A percentile compares a stretch with the other conserved stretches of the same genome.
These are phyloP conservation scores for Aureoboletus auriporus DNA, from an alignment of 768 basidiomycete genomes.

Conservation along the genomic window DNA sequence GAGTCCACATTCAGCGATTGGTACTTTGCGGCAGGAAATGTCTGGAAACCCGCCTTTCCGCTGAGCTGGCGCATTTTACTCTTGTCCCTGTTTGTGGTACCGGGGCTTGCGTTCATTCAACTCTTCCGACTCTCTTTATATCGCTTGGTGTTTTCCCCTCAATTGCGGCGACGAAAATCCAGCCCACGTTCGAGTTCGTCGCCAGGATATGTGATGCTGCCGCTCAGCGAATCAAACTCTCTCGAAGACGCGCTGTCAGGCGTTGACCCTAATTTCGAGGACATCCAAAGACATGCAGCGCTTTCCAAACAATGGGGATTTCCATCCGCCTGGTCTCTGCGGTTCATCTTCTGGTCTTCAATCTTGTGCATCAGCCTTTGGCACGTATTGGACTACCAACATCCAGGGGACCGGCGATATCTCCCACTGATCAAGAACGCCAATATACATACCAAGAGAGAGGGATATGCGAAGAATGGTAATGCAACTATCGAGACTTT, in stretches of 20 bases:
- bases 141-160: not conserved
- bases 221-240: slow-evolving; percentile 4
- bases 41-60: slow-evolving; percentile 20
- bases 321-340: too few relatives aligned
- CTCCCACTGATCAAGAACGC: slow-evolving; percentile 11
- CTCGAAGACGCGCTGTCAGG: not conserved
- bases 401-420: slow-evolving; percentile 11
- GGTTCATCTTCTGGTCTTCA: not conserved
- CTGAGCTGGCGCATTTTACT: slow-evolving; percentile 15
- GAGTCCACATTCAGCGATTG: slow-evolving; percentile 8
- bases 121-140: not conserved
- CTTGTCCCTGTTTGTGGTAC: slow-evolving; percentile 11
- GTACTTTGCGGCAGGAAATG: not conserved
- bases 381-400: slow-evolving; percentile 3
- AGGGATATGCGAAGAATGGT: slow-evolving; percentile 18
- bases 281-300: too few relatives aligned
- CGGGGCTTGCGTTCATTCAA: slow-evolving; percentile 10
- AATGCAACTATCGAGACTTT: not conserved
- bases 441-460: slow-evolving; percentile 5
- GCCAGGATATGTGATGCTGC: slow-evolving; percentile 6
- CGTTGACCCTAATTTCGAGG: too few relatives aligned
- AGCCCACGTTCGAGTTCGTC: not conserved
- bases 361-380: slow-evolving; percentile 1
- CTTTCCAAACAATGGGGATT: too few relatives aligned
- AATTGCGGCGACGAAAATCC: not conserved